Evolutionary conservation across 495 filamentous ascomycete genomes (phyloP).

Genomic region (Podospora appendiculata): DNA sequence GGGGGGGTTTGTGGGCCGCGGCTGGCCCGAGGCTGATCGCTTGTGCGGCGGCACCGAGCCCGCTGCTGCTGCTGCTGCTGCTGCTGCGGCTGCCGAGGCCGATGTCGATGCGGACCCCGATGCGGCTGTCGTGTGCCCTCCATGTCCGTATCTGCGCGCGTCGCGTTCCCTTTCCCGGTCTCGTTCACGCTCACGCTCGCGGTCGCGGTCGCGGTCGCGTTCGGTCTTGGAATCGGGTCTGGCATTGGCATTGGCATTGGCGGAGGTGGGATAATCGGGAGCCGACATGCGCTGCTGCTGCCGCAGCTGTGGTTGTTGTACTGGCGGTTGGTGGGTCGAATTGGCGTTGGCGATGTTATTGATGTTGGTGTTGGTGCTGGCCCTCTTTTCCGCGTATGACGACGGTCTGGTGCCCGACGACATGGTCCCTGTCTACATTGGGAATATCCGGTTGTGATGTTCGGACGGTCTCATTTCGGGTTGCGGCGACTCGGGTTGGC

Average conservation of each 20-base stretch:
- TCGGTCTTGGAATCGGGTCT: neutral
- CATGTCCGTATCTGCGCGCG: too few species aligned
- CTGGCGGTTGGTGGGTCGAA: slow-evolving; percentile 25
- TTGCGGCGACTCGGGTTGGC: neutral
- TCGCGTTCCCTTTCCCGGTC: too few species aligned
- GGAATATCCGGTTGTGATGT: slow-evolving; percentile 1
- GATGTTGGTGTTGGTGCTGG: too few species aligned
- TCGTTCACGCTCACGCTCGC: neutral
- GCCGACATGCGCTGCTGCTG: neutral
- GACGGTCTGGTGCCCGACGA: slow-evolving; percentile 26
- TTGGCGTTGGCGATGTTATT: slow-evolving; percentile 12
- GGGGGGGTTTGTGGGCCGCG: slow-evolving; percentile 17
- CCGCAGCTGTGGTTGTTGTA: slow-evolving; percentile 17
- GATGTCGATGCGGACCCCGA: neutral
- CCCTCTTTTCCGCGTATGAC: slow-evolving; percentile 30
- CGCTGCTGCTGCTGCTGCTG: neutral
- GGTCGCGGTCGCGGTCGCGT: neutral
- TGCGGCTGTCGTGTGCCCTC: too few species aligned
- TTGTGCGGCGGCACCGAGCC: slow-evolving; percentile 24
- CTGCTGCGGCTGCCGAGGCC: neutral
- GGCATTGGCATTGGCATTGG: neutral
- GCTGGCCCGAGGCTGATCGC: slow-evolving; percentile 34
- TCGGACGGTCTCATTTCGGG: slow-evolving; percentile 4
- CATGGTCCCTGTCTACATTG: slow-evolving; percentile 30
- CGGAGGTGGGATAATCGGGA: neutral